Conservation (phyloP, 306 rosid genomes). For the Delonix regia region DNA sequence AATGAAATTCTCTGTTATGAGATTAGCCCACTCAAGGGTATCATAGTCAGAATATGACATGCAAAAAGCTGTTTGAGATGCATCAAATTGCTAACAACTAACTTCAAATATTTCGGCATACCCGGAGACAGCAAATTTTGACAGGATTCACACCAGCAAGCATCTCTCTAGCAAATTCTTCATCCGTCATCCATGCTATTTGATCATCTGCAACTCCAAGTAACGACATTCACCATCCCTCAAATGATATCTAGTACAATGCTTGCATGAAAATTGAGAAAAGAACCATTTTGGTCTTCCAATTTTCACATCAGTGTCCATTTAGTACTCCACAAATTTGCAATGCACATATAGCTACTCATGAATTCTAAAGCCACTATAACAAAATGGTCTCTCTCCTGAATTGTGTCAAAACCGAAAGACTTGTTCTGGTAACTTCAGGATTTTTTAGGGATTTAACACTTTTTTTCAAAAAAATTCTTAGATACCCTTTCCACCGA, state of each 20-base stretch:
- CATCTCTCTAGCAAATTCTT: constrained; percentile 68
- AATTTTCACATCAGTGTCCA: too few relatives aligned
- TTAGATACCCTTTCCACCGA: too few relatives aligned
- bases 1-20: neutral
- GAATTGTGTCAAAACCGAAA: too few relatives aligned
- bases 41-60: neutral
- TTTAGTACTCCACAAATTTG: too few relatives aligned
- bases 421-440: too few relatives aligned
- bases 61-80: neutral
- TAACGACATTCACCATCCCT: neutral
- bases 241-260: neutral
- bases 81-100: neutral
- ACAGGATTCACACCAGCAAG: constrained; percentile 64
- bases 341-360: too few relatives aligned
- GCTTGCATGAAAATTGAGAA: neutral
- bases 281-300: neutral
- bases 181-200: constrained; percentile 57
- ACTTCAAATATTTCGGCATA: constrained; percentile 27
- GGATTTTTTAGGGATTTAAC: too few relatives aligned
- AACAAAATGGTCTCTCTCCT: too few relatives aligned
- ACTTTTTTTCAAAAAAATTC: too few relatives aligned
- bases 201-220: constrained; percentile 38
- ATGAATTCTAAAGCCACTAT: too few relatives aligned
- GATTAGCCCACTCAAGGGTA: too few relatives aligned
- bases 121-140: constrained; percentile 48